phyloP scores from a whole-genome alignment of 176 grass and related monocot species.

The Zoysia japonica region DNA sequence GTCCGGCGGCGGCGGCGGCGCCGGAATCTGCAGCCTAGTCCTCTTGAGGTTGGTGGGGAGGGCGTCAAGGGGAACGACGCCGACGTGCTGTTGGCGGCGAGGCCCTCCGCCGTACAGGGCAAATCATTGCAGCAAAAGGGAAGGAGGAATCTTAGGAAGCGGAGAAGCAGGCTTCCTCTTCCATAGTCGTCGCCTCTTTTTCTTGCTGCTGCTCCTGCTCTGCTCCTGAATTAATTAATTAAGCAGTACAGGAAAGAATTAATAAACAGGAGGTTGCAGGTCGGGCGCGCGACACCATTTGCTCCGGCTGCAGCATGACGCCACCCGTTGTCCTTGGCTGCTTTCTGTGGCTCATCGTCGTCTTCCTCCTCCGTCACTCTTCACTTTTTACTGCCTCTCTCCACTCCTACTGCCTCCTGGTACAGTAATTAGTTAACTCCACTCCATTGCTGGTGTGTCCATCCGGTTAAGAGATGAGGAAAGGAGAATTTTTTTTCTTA shows the following conservation, averaged over 20 bases:
- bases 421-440: no score
- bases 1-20: not conserved
- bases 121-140: constrained; percentile 22
- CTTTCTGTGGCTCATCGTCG: not conserved
- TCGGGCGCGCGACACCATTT: no score
- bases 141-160: constrained; percentile 39
- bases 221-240: no score
- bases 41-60: not conserved
- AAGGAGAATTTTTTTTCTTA: no score
- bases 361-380: not conserved
- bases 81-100: not conserved
- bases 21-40: not conserved
- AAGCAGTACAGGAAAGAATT: no score
- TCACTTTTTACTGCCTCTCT: not conserved
- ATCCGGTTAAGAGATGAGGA: no score
- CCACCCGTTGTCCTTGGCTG: no score
- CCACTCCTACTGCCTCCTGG: no score
- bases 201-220: not conserved
- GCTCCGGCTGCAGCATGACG: not conserved
- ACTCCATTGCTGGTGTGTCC: no score
- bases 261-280: no score
- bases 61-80: not conserved
- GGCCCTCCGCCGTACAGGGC: not conserved
- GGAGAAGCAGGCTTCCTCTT: not conserved
- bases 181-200: not conserved